Evolutionary conservation across 257 asterid species (phyloP).

Genomic region (Nyctanthes arbortristis): DNA sequence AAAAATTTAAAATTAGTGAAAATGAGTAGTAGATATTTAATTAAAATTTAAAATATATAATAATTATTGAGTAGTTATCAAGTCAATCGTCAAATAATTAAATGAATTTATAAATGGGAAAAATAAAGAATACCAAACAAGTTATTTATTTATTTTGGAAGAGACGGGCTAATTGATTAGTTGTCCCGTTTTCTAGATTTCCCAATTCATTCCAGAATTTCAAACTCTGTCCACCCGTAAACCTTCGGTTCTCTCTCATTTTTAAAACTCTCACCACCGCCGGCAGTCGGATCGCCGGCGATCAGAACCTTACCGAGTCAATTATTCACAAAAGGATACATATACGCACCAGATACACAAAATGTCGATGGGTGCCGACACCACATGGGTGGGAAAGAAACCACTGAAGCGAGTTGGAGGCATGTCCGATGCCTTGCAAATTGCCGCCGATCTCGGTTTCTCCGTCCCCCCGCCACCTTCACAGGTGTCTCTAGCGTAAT

Average conservation of each 20-base stretch:
- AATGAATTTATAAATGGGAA: no score
- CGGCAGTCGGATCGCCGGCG: slow-evolving; percentile 25
- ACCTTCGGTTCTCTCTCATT: slow-evolving; percentile 14
- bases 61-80: no score
- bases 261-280: slow-evolving; percentile 17
- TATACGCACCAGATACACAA: not conserved
- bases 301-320: slow-evolving; percentile 1
- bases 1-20: no score
- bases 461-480: slow-evolving; percentile 65
- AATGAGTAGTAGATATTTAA: no score
- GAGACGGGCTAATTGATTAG: not conserved
- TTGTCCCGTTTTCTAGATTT: slow-evolving; percentile 9
- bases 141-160: no score
- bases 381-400: slow-evolving; percentile 90
- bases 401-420: slow-evolving; percentile 87
- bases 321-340: not conserved
- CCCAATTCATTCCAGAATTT: slow-evolving; percentile 12
- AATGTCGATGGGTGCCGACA: slow-evolving; percentile 75
- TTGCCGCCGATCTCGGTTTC: slow-evolving; percentile 90
- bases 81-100: no score
- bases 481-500: slow-evolving; percentile 47
- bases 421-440: slow-evolving; percentile 91
- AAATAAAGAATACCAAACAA: no score
- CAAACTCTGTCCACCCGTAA: slow-evolving; percentile 8
- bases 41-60: no score